Percentiles rank a stretch among this genome's conserved stretches.
Conservation (phyloP, 305 asterid species). For the Solanum hybrid region DNA sequence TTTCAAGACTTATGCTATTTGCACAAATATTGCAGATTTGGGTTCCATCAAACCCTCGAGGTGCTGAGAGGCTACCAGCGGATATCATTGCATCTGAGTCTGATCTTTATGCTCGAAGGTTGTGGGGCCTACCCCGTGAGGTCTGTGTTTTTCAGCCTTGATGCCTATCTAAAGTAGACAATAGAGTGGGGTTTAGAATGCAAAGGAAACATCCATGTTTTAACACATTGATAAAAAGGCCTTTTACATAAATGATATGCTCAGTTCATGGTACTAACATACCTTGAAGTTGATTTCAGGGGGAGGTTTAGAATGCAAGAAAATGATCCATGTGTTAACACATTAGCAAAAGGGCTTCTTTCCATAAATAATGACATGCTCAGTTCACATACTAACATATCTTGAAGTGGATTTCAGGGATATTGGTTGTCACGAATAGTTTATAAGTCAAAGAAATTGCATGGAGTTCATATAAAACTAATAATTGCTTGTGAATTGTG, state of each 20-base stretch:
- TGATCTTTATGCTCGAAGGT: conserved; percentile 63
- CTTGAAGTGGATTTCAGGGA: neutral
- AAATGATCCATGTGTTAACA: neutral
- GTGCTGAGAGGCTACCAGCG: conserved; percentile 74
- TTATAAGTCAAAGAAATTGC: neutral
- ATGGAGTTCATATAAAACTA: neutral
- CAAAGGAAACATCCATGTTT: neutral
- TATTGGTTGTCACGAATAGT: neutral
- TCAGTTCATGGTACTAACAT: neutral
- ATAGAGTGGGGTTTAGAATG: neutral
- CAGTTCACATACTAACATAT: neutral
- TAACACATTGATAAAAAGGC: neutral
- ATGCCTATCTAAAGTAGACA: neutral
- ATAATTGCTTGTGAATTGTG: neutral
- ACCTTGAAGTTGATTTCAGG: neutral
- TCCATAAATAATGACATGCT: neutral
- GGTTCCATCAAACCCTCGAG: conserved; percentile 79
- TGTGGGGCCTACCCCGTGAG: conserved; percentile 76
- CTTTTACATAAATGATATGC: neutral
- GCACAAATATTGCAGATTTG: conserved; percentile 43
- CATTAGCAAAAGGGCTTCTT: neutral
- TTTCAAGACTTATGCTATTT: neutral
- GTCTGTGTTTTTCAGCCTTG: conserved; percentile 24
- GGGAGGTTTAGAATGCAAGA: neutral
- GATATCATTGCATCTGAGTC: conserved; percentile 45